Evolutionary conservation across 2,329 filamentous ascomycete species (phyloP).

Genomic region (Aspergillus spinulosporus): DNA sequence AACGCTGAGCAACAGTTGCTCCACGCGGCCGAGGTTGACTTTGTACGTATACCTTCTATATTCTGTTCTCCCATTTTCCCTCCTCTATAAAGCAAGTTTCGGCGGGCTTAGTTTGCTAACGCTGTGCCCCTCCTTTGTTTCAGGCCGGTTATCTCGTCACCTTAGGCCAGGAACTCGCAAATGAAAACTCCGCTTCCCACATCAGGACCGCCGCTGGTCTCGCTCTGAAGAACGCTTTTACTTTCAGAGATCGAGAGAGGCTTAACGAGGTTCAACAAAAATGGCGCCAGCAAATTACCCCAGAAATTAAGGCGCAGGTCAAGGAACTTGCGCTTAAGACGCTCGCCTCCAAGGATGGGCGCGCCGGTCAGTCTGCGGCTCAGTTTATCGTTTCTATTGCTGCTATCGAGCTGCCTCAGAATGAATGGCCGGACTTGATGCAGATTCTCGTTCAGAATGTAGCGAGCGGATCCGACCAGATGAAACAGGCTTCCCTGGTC

Average conservation of each 20-base stretch:
- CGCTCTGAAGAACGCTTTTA: conserved; percentile 97
- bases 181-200: conserved; percentile 77
- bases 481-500: conserved; percentile 92
- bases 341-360: conserved; percentile 72
- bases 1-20: conserved; percentile 91
- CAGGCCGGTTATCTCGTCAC: conserved; percentile 91
- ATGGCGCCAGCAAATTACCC: conserved; percentile 83
- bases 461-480: conserved; percentile 77
- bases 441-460: conserved; percentile 86
- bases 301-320: conserved; percentile 79
- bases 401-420: conserved; percentile 86
- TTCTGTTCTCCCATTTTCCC: conserved; percentile 33
- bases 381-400: conserved; percentile 96
- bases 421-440: conserved; percentile 94
- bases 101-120: conserved; percentile 21
- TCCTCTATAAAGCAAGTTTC: conserved; percentile 20
- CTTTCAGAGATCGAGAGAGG: conserved; percentile 82
- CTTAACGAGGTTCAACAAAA: conserved; percentile 88
- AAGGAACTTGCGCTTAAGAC: conserved; percentile 91
- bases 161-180: conserved; percentile 90
- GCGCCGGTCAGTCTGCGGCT: conserved; percentile 84
- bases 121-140: conserved; percentile 20
- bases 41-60: conserved; percentile 62
- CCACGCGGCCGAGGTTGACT: conserved; percentile 91
- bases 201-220: conserved; percentile 94